A percentile compares a stretch with the other conserved stretches of the same genome.
These are phyloP conservation scores for Scheffersomyces titani DNA, from an alignment of 1,139 yeast genomes.

Conservation along the genomic window DNA sequence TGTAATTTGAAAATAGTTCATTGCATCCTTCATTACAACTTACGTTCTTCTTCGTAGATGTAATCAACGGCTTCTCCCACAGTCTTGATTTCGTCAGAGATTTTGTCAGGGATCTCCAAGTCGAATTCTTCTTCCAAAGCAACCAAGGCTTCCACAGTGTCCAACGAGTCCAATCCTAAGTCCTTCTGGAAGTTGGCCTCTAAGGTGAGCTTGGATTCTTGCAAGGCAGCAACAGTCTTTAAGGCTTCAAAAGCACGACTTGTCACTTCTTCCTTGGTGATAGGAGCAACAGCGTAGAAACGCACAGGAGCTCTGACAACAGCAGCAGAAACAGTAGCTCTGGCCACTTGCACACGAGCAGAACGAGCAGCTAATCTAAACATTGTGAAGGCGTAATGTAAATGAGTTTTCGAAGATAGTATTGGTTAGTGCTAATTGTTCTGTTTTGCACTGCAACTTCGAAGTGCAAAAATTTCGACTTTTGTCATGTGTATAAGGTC, in stretches of 20 bases:
- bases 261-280: constrained; percentile 48
- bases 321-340: constrained; percentile 26
- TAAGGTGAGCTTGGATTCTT: constrained; percentile 44
- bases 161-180: constrained; percentile 69
- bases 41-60: constrained; percentile 52
- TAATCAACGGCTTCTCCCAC: constrained; percentile 70
- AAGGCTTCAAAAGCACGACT: constrained; percentile 52
- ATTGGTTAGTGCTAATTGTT: not conserved
- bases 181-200: constrained; percentile 60
- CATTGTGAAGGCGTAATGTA: constrained; percentile 12
- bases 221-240: constrained; percentile 52
- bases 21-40: constrained; percentile 27
- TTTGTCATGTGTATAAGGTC: not conserved
- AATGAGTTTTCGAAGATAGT: not conserved
- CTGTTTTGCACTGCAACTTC: not conserved
- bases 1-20: not conserved
- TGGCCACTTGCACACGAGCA: constrained; percentile 34
- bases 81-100: constrained; percentile 68
- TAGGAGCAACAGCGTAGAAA: constrained; percentile 50
- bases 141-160: constrained; percentile 69
- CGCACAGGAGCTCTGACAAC: constrained; percentile 35
- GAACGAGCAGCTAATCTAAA: constrained; percentile 37
- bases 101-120: constrained; percentile 67
- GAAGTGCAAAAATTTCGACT: not conserved
- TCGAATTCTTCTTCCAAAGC: constrained; percentile 76